These are phyloP conservation scores for Elymus sibiricus DNA, from an alignment of 176 grass and related monocot genomes.

Conservation along the genomic window DNA sequence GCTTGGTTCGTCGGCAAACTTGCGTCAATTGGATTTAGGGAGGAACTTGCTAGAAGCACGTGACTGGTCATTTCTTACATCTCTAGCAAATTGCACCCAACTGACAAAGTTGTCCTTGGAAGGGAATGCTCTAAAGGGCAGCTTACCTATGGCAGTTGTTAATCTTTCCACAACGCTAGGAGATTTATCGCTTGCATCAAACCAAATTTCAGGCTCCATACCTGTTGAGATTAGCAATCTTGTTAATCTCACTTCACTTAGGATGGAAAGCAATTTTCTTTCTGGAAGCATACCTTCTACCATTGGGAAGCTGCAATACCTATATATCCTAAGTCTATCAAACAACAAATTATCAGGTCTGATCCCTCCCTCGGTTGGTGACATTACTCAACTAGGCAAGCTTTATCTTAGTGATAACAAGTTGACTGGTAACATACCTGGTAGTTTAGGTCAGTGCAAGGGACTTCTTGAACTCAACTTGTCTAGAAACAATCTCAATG, in stretches of 20 bases:
- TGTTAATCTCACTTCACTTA: conserved; percentile 28
- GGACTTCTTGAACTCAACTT: conserved; percentile 40
- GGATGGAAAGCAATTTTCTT: conserved; percentile 42
- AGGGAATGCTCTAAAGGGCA: neutral
- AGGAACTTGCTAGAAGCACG: conserved; percentile 10
- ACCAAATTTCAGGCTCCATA: conserved; percentile 33
- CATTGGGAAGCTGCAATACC: conserved; percentile 25
- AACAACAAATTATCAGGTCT: conserved; percentile 48
- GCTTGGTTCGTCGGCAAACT: neutral
- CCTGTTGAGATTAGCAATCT: conserved; percentile 33
- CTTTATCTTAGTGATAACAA: conserved; percentile 33
- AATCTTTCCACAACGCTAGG: conserved; percentile 32
- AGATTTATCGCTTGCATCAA: conserved; percentile 23
- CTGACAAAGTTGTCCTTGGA: conserved; percentile 8
- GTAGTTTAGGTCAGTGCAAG: conserved; percentile 24
- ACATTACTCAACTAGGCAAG: conserved; percentile 32
- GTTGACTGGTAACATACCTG: conserved; percentile 41
- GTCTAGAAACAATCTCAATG: conserved; percentile 6
- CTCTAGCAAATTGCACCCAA: conserved; percentile 17
- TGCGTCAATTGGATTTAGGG: neutral
- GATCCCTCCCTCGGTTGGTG: conserved; percentile 35
- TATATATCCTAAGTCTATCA: conserved; percentile 37
- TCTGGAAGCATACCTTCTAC: conserved; percentile 37
- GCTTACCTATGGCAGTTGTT: conserved; percentile 8
- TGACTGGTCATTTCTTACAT: conserved; percentile 17